Evolutionary conservation across 768 basidiomycete genomes (phyloP).

Genomic region (Amanita pseudoporphyria): DNA sequence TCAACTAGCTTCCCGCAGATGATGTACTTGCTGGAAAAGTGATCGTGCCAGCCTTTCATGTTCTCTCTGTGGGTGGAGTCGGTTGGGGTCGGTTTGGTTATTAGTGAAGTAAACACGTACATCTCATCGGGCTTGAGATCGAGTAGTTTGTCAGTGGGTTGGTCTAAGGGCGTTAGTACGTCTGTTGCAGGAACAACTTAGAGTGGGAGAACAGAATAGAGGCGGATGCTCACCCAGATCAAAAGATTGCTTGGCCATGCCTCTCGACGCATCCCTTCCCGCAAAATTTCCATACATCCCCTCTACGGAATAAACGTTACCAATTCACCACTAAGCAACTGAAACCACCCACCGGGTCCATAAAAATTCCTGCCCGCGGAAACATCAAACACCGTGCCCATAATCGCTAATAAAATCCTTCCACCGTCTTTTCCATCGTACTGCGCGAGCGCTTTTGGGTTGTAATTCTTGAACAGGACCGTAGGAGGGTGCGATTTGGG

Average conservation of each 20-base stretch:
- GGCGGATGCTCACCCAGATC: constrained; percentile 54
- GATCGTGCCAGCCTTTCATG: constrained; percentile 93
- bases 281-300: constrained; percentile 99
- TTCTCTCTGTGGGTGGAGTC: constrained; percentile 54
- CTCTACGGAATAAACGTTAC: constrained; percentile 33
- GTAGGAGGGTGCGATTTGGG: constrained; percentile 76
- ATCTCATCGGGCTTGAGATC: constrained; percentile 77
- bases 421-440: constrained; percentile 58
- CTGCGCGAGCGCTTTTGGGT: constrained; percentile 61
- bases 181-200: constrained; percentile 32
- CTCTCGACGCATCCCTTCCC: constrained; percentile 89
- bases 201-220: background rate
- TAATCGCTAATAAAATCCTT: constrained; percentile 77
- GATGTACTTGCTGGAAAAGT: constrained; percentile 90
- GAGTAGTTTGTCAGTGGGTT: constrained; percentile 74
- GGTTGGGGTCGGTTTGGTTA: background rate
- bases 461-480: constrained; percentile 69
- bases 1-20: constrained; percentile 84
- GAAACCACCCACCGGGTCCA: constrained; percentile 66
- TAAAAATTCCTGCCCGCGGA: constrained; percentile 86
- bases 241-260: constrained; percentile 98
- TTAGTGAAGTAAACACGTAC: constrained; percentile 35
- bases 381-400: constrained; percentile 88
- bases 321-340: background rate
- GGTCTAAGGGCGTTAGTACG: constrained; percentile 84